phyloP scores from a whole-genome alignment of 495 filamentous ascomycete genomes.

The Thermochaetoides thermophila region DNA sequence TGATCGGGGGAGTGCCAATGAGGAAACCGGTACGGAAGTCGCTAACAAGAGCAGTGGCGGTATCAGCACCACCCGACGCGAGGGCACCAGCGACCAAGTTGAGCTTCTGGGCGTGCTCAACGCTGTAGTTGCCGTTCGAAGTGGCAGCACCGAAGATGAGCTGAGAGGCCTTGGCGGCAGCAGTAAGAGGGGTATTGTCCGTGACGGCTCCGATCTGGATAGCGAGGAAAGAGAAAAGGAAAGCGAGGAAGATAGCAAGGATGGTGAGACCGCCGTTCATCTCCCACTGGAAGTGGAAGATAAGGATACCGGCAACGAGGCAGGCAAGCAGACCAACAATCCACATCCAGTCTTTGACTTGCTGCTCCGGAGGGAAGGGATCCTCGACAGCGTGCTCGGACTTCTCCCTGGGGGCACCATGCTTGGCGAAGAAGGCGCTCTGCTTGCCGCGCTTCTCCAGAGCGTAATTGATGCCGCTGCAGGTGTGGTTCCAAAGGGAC shows the following conservation, averaged over 20 bases:
- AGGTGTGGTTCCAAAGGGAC: conserved; percentile 33
- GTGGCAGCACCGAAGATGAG: conserved; percentile 50
- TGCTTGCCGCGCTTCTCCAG: conserved; percentile 28
- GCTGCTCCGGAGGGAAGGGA: conserved; percentile 36
- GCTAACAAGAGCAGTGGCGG: conserved; percentile 37
- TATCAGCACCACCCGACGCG: conserved; percentile 42
- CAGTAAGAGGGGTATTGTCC: conserved; percentile 48
- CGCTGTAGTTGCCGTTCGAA: conserved; percentile 27
- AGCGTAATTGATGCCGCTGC: conserved; percentile 25
- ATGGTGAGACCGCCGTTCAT: conserved; percentile 47
- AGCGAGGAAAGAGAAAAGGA: conserved; percentile 55
- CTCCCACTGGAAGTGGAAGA: conserved; percentile 45
- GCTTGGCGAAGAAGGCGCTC: conserved; percentile 31
- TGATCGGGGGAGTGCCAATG: conserved; percentile 43
- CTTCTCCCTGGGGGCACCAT: conserved; percentile 17
- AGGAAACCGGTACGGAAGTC: conserved; percentile 53
- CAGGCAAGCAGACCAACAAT: conserved; percentile 33
- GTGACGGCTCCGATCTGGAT: conserved; percentile 50
- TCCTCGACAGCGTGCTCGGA: conserved; percentile 27
- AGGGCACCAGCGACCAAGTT: conserved; percentile 51
- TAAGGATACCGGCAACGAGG: conserved; percentile 40
- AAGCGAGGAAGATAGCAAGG: conserved; percentile 45
- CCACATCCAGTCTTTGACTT: conserved; percentile 52
- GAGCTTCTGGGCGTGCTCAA: conserved; percentile 38
- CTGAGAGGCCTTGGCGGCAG: conserved; percentile 52